These are phyloP conservation scores for Coelastrella sp. DNA, from an alignment of 139 green algal species.

Conservation along the genomic window DNA sequence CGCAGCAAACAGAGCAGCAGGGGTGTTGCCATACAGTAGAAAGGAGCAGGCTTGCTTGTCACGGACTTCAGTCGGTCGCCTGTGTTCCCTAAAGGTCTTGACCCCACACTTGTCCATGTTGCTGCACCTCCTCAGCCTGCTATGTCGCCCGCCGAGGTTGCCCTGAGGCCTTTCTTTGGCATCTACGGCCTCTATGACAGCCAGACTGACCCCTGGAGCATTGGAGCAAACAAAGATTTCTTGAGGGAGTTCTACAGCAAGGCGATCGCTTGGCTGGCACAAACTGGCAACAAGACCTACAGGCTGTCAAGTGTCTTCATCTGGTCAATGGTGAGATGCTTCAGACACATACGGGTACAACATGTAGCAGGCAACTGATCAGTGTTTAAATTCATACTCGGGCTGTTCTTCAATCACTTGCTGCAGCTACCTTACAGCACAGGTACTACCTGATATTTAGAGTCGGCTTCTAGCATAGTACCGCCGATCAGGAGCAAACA, in stretches of 20 bases:
- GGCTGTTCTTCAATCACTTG: not conserved
- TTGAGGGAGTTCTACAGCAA: conserved; percentile 45
- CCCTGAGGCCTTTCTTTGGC: conserved; percentile 61
- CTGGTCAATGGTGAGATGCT: conserved; percentile 10
- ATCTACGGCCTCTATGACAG: conserved; percentile 53
- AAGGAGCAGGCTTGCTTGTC: too few species aligned
- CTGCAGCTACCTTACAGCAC: too few species aligned
- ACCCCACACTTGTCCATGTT: too few species aligned
- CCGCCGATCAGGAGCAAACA: not conserved
- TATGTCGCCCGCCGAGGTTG: conserved; percentile 50
- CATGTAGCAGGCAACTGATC: not conserved
- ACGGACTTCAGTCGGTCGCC: too few species aligned
- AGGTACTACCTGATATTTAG: too few species aligned
- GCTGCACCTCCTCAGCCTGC: not conserved
- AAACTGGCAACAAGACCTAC: conserved; percentile 54
- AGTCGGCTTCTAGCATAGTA: too few species aligned
- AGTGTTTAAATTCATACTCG: not conserved
- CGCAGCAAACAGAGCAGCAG: too few species aligned
- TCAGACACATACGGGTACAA: not conserved
- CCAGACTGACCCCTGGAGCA: conserved; percentile 10
- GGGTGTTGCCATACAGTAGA: too few species aligned
- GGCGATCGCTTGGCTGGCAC: conserved; percentile 13
- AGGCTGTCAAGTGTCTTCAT: conserved; percentile 20
- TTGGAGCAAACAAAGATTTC: conserved; percentile 14
- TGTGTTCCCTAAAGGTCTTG: too few species aligned